Evolutionary conservation across 768 basidiomycete genomes (phyloP), one percentile per base, ranked within the genome.

Genomic region (Suillus spraguei): DNA sequence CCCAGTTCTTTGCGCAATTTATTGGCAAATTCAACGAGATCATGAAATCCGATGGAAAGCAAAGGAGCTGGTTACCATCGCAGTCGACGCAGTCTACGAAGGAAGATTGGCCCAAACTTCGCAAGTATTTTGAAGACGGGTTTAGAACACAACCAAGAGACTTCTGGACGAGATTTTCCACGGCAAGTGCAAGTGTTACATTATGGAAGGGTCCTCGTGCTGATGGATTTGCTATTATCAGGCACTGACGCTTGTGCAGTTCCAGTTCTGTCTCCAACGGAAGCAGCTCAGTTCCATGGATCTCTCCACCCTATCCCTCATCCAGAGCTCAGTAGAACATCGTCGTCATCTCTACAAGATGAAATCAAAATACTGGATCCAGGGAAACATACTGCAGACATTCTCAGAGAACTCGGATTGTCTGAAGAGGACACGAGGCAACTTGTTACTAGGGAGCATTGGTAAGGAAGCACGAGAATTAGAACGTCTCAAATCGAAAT

Each of bases 241-340:
- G 91, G 82, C 35, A 88, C 83, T 14, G 91, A 93, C 63, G 87
- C 89, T 9, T 93, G 91, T 70, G 82, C 82, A 11, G 75, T 90
- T 16, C 91, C 91, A 0, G 87, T 93, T 36, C 79, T 92, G 33
- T 80, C 84, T 5, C 82, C 88, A 0, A 69, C 75, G 32, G 91
- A 93, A 79, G 90, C 88, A 5, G 81, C 79, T 2, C 74, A 71
- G 38, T 71, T 82, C 32, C 75, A 81, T 62, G 74, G 71, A 8
- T 77, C 75, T 20, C 46, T 68, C 33, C 65, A 83, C 22, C 87
- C 89, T 6, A 68, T 72, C n/a, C 81, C 82, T 49, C 87, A 89
- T 68, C 87, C 87, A 20, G 72, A 70, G 35, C 69, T 88, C 17
- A 72, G 71, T 33, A 68, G 77, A 53, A 76, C 75, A 3, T 76